These are phyloP conservation scores for Lodderomyces elongisporus DNA, from an alignment of 1,139 yeast genomes.

Conservation along the genomic window DNA sequence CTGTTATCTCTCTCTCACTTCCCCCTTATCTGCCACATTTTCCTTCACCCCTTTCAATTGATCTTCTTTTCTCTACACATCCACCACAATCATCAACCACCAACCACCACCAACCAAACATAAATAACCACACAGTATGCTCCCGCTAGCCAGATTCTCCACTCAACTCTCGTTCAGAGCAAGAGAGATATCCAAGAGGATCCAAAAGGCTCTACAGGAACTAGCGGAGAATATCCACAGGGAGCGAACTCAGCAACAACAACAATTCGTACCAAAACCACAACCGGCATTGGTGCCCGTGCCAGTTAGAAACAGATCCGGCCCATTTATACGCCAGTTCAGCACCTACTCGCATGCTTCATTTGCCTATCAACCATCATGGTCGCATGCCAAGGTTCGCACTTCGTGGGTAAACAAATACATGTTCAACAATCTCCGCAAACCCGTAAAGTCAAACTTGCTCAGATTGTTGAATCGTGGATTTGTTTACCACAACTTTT, in stretches of 20 bases:
- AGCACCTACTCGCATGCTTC: conserved; percentile 3
- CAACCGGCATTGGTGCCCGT: conserved; percentile 8
- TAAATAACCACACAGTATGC: no score
- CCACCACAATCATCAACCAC: no score
- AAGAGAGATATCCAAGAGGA: conserved; percentile 23
- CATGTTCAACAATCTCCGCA: no score
- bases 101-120: no score
- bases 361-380: neutral
- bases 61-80: no score
- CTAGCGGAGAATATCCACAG: conserved; percentile 21
- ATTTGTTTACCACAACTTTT: conserved; percentile 22
- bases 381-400: no score
- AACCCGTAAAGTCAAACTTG: conserved; percentile 9
- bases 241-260: neutral
- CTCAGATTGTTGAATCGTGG: conserved; percentile 10
- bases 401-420: no score
- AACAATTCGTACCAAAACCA: neutral
- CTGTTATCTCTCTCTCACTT: no score
- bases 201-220: conserved; percentile 29
- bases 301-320: conserved; percentile 3
- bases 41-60: no score
- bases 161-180: conserved; percentile 17
- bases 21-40: no score
- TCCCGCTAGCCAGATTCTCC: no score
- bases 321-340: conserved; percentile 4